Evolutionary conservation across 164 flowering plant species (phyloP).

Genomic region (Aristolochia californica): DNA sequence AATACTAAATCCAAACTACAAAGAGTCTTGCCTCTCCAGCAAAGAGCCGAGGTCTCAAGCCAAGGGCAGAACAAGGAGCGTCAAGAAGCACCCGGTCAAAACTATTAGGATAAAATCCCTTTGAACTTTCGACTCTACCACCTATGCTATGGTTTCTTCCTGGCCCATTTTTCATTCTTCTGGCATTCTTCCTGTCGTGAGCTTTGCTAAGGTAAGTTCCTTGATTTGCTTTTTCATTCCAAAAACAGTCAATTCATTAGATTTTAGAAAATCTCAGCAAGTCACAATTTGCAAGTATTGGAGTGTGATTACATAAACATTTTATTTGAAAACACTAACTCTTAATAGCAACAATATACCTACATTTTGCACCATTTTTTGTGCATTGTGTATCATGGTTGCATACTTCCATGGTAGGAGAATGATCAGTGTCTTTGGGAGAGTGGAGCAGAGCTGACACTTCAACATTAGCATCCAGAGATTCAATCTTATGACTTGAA

Average conservation of each 20-base stretch:
- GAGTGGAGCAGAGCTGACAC: no score
- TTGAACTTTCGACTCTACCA: conserved; percentile 62
- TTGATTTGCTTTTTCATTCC: conserved; percentile 20
- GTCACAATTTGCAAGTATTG: background rate
- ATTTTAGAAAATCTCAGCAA: background rate
- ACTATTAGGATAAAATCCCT: conserved; percentile 71
- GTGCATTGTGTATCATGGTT: no score
- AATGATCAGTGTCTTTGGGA: no score
- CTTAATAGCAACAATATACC: no score
- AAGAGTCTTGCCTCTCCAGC: conserved; percentile 52
- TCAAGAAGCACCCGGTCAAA: conserved; percentile 96
- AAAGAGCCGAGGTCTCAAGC: conserved; percentile 87
- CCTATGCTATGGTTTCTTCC: conserved; percentile 70
- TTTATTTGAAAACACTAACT: background rate
- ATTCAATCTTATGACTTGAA: background rate
- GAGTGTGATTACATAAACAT: background rate
- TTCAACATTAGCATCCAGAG: no score
- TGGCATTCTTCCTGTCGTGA: conserved; percentile 34
- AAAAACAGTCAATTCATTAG: conserved; percentile 20
- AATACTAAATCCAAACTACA: background rate
- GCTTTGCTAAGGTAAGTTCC: conserved; percentile 39
- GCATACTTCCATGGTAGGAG: no score
- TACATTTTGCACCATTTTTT: background rate
- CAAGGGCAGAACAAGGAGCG: conserved; percentile 99
- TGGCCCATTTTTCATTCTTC: conserved; percentile 69